Evolutionary conservation across 1,284 basidiomycete species (phyloP), one percentile per base, ranked within the genome.

Genomic region (Rhodotorula sp.): DNA sequence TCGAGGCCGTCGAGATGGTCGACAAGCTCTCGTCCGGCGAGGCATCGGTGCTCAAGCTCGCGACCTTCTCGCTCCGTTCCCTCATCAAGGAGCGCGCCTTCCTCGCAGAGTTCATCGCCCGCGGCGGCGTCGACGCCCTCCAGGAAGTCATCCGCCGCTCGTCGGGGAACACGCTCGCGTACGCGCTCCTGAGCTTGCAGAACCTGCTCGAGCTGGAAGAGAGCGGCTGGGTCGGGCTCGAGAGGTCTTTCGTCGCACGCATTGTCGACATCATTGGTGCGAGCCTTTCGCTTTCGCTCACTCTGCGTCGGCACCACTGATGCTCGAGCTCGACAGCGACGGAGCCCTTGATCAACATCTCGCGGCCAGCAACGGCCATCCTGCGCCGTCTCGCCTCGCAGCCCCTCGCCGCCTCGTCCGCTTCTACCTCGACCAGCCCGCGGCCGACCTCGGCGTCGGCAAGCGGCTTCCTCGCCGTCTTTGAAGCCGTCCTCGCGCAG

Each of bases 291-390:
- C 41, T 72, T 3, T n/a, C 34, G 5, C 4, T 9, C 27, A 14
- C 23, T 17, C 8, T 19, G 23, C 5, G 42, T 1, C 0, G 10
- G 23, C 0, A 9, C 13, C n/a, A 16, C 59, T 66, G 42, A 66
- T 7, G 7, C n/a, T 34, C 3, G 0, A 41, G 1, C 7, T 2
- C 16, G 4, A n/a, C 54, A 75, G 91, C 7, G 88, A 90, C 0
- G 84, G 89, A 23, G 85, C 87, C 63, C 88, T 90, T 55, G n/a
- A 89, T 95, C 84, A 99, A 99, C 76, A 91, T 98, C 74, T 92
- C 92, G 77, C 89, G 95, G n/a, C 95, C 95, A 17, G 93, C 95
- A 1, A 97, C 93, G n/a, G 89, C 91, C 57, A 94, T 96, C 70
- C 85, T 96, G 71, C 91, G 92, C 83, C 90, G 90, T 77, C 86